Percentiles rank a stretch among this genome's conserved stretches.
Evolutionary conservation across 495 filamentous ascomycete species (phyloP).

Genomic region (Penicillium alfredii): DNA sequence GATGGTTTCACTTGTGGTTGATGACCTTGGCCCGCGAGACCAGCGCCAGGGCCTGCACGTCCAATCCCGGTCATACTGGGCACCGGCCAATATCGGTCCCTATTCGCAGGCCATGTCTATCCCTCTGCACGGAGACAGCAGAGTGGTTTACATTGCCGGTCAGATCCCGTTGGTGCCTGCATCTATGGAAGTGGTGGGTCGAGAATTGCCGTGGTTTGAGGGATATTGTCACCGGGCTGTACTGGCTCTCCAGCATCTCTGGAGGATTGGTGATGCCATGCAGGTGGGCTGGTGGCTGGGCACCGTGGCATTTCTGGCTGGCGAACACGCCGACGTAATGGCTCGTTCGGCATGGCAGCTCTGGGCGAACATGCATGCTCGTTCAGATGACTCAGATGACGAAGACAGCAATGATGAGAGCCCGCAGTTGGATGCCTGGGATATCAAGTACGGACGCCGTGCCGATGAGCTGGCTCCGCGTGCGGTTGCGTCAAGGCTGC

Average conservation of each 20-base stretch:
- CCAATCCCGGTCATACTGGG: slow-evolving; percentile 93
- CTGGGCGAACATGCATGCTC: slow-evolving; percentile 48
- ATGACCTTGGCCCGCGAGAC: slow-evolving; percentile 26
- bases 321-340: slow-evolving; percentile 23
- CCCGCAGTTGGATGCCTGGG: slow-evolving; percentile 64
- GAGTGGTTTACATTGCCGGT: slow-evolving; percentile 64
- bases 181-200: slow-evolving; percentile 55
- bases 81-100: slow-evolving; percentile 94
- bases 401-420: slow-evolving; percentile 38
- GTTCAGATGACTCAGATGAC: slow-evolving; percentile 13
- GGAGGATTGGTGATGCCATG: slow-evolving; percentile 70
- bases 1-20: slow-evolving; percentile 52
- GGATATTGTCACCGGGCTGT: slow-evolving; percentile 45
- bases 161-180: slow-evolving; percentile 87
- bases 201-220: slow-evolving; percentile 18
- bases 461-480: slow-evolving; percentile 17
- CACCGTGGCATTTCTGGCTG: slow-evolving; percentile 64
- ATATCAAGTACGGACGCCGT: slow-evolving; percentile 51
- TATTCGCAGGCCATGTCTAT: slow-evolving; percentile 85
- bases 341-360: slow-evolving; percentile 40
- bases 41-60: slow-evolving; percentile 68
- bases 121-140: slow-evolving; percentile 32
- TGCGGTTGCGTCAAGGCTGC: slow-evolving; percentile 14
- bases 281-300: slow-evolving; percentile 67
- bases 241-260: slow-evolving; percentile 82